Evolutionary conservation across 2,329 filamentous ascomycete genomes (phyloP), one percentile per base, ranked within the genome.

Genomic region (Blastomyces emzantsi): DNA sequence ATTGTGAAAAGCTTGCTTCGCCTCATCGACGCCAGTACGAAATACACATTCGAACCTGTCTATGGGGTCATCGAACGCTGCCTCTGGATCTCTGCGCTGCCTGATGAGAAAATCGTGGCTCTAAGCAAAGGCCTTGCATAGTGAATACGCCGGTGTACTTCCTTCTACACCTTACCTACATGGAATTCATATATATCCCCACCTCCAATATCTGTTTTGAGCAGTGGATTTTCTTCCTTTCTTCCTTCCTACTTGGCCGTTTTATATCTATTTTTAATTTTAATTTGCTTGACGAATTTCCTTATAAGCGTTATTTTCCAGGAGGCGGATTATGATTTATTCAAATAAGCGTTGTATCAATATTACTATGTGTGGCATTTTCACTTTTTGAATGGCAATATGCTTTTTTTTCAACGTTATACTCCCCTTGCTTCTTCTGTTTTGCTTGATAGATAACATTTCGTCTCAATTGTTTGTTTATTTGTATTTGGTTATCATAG

Each of bases 1-100:
- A 87, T 88, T 63, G 84, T 87, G 64, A 88, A 88, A 73, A 85
- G 80, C 65, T 75, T 88, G 43, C 76, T 88, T 54, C 78, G 85
- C 58, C 74, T 88, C 33, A 83, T 87, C 61, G 85, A 88, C 69
- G 83, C 84, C 17, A 87, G 85, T 71, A 82, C 83, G 13, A 84
- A 82, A 70, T 88, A 88, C 70, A 77, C 73, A 2, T 84, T 87
- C 68, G 78, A 81, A 64, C 80, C 84, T 15, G 78, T 86, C 55
- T 80, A 80, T 1, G 82, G 83, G 64, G 78, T 85, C 43, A 77
- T 87, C 65, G 83, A 84, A 72, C 81, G 82, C 66, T 88, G 85
- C 73, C 77, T 88, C 41, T 88, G 85, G 85, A 79, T 87, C 68
- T 82, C 84, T 49, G 83, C 83, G 55, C 74, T 88, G 54, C 76